A percentile compares a stretch with the other conserved stretches of the same genome.
Evolutionary conservation across 495 filamentous ascomycete species (phyloP).

Genomic region (Lepraria neglecta): DNA sequence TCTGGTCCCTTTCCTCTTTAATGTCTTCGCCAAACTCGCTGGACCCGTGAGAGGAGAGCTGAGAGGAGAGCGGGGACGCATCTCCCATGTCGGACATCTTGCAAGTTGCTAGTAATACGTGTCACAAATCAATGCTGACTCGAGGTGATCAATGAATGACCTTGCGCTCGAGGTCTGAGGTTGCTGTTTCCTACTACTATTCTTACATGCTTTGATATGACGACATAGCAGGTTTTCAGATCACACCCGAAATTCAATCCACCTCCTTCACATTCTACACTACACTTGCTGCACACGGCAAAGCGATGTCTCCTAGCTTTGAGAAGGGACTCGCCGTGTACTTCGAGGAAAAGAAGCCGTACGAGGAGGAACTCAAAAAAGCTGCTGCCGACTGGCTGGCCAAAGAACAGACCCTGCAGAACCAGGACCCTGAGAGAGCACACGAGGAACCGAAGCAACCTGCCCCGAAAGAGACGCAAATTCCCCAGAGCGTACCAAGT

Average conservation of each 20-base stretch:
- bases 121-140: neutral
- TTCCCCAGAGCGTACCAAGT: neutral
- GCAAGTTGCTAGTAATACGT: neutral
- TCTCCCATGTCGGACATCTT: conserved; percentile 42
- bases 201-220: neutral
- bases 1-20: conserved; percentile 33
- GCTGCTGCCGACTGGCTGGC: neutral
- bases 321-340: neutral
- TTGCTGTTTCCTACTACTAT: neutral
- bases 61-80: conserved; percentile 33
- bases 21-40: conserved; percentile 46
- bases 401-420: neutral
- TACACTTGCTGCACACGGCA: neutral
- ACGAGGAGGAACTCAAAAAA: neutral
- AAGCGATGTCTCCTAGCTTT: neutral
- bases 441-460: neutral
- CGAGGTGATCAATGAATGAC: neutral
- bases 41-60: conserved; percentile 47
- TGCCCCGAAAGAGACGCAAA: neutral
- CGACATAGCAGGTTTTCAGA: neutral
- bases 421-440: neutral
- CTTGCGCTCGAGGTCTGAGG: neutral
- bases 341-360: neutral
- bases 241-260: neutral
- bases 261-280: neutral